phyloP scores from a whole-genome alignment of 164 flowering plant species.

The Amborella trichopoda region DNA sequence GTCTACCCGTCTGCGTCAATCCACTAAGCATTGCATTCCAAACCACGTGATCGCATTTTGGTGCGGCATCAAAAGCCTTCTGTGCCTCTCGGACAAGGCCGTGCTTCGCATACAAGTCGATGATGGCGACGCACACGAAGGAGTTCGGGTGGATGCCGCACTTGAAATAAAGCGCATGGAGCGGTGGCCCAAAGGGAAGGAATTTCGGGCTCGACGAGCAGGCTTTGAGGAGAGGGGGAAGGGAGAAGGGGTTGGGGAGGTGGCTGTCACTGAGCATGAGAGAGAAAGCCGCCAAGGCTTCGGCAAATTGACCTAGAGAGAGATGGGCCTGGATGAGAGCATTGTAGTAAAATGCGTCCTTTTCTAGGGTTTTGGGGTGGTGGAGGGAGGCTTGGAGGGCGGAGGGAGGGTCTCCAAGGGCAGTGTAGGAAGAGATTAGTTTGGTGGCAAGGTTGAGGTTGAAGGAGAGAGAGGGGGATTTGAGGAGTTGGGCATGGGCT shows the following conservation, averaged over 20 bases:
- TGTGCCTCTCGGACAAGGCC: slow-evolving; percentile 2
- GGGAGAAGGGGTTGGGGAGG: slow-evolving; percentile 5
- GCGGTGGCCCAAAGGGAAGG: slow-evolving; percentile 3
- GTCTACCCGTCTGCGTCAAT: slow-evolving; percentile 8
- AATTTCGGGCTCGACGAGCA: slow-evolving; percentile 1
- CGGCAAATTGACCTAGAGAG: not conserved
- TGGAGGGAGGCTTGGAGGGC: slow-evolving; percentile 3
- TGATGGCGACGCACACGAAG: slow-evolving; percentile 5
- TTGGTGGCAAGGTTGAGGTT: slow-evolving; percentile 7
- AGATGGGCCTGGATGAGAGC: slow-evolving; percentile 12
- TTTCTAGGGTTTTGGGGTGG: slow-evolving; percentile 1
- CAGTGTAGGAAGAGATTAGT: slow-evolving; percentile 2
- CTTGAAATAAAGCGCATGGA: slow-evolving; percentile 3
- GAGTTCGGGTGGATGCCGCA: slow-evolving; percentile 2
- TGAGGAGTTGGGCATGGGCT: slow-evolving; percentile 6
- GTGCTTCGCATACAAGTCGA: slow-evolving; percentile 7
- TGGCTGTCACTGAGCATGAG: slow-evolving; percentile 1
- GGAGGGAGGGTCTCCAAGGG: slow-evolving; percentile 5
- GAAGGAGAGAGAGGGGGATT: not conserved
- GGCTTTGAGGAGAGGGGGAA: slow-evolving; percentile 8
- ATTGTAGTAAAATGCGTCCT: slow-evolving; percentile 8
- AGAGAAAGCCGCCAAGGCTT: not conserved
- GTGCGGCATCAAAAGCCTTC: slow-evolving; percentile 2
- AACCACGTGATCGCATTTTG: slow-evolving; percentile 4
- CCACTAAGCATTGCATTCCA: slow-evolving; percentile 8